Evolutionary conservation across 352 stramenopile genomes (phyloP).

Genomic region (Paralagenidium karlingii): DNA sequence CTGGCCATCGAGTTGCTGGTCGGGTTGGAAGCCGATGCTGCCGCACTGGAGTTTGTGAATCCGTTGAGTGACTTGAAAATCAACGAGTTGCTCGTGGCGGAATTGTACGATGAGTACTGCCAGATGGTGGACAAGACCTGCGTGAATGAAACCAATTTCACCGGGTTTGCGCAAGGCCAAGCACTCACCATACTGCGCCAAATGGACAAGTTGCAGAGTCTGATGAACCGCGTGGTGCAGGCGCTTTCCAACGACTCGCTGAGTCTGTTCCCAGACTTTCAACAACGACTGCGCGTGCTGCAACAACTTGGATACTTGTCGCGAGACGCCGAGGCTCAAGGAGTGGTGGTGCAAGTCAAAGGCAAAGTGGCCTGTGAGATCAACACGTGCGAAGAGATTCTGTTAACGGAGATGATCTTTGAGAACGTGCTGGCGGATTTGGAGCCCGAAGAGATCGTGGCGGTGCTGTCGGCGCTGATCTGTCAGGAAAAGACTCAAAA

Average conservation of each 20-base stretch:
- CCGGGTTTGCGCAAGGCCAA: not conserved
- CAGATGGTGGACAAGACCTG: slow-evolving; percentile 40
- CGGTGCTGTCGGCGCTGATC: slow-evolving; percentile 91
- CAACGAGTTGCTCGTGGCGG: slow-evolving; percentile 66
- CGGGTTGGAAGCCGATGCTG: slow-evolving; percentile 28
- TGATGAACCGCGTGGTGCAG: slow-evolving; percentile 35
- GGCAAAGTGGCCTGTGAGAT: slow-evolving; percentile 96
- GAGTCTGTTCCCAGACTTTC: slow-evolving; percentile 95
- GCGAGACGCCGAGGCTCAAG: slow-evolving; percentile 44
- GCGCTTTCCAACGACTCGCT: slow-evolving; percentile 84
- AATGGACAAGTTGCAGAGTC: slow-evolving; percentile 63
- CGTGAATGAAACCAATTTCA: slow-evolving; percentile 2
- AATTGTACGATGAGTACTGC: slow-evolving; percentile 45
- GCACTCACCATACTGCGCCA: slow-evolving; percentile 27
- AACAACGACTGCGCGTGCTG: slow-evolving; percentile 89
- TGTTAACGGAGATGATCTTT: slow-evolving; percentile 99
- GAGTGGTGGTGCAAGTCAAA: slow-evolving; percentile 89
- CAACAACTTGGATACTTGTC: slow-evolving; percentile 92
- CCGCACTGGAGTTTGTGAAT: slow-evolving; percentile 40
- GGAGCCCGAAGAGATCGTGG: slow-evolving; percentile 94
- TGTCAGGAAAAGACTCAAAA: slow-evolving; percentile 93
- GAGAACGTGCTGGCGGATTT: slow-evolving; percentile 95
- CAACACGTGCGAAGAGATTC: slow-evolving; percentile 96
- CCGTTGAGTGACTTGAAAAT: slow-evolving; percentile 63
- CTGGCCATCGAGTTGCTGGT: slow-evolving; percentile 53